Evolutionary conservation across 139 green algal genomes (phyloP), one percentile per base, ranked within the genome.

Genomic region (Coelastrella sp.): DNA sequence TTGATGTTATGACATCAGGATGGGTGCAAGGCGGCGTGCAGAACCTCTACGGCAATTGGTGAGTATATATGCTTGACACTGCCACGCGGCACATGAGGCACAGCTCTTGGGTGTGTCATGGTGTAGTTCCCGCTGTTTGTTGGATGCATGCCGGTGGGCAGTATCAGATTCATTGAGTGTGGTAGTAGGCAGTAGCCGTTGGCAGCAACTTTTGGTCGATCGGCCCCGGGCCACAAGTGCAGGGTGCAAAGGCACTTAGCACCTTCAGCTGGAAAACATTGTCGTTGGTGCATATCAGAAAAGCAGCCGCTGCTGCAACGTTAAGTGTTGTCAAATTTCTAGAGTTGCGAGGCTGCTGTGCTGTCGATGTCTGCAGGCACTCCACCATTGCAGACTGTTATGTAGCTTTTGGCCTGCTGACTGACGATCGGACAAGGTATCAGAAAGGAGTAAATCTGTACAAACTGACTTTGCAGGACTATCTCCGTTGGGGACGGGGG

Each of bases 1-100:
- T 78, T 2, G 22, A 85, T 32, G n/a, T 54, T 16, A 84, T 84
- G 3, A 78, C 73, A 2, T 13, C 16, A 54, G 54, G 4, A 22
- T 64, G 47, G 13, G 5, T 90, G 3, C 3, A 17, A 2, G 23
- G 47, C 0, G 73, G 71, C 19, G 20, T 56, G 4, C 85, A 17
- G 11, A 83, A 73, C 16, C 6, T 89, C 3, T 60, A 89, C 20
- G 85, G 85, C n/a, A 89, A 89, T 17, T 82, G 85, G 61, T 68
- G 61, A 10, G 7, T 68, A 10, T 71, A 71, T 2, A 19, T 71
- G 61, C 61, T 19, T 71, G 61, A 19, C 61, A 2, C 61, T 47
- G 32, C 32, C 32, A 47, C 32, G 32, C 32, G 32, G 32, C 32
- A 47, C 32, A 47, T 47, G 32, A 47, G 32, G 32, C 32, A 47